A percentile compares a stretch with the other conserved stretches of the same genome.
phyloP scores from a whole-genome alignment of 2,329 filamentous ascomycete genomes.

The Metarhizium guizhouense region DNA sequence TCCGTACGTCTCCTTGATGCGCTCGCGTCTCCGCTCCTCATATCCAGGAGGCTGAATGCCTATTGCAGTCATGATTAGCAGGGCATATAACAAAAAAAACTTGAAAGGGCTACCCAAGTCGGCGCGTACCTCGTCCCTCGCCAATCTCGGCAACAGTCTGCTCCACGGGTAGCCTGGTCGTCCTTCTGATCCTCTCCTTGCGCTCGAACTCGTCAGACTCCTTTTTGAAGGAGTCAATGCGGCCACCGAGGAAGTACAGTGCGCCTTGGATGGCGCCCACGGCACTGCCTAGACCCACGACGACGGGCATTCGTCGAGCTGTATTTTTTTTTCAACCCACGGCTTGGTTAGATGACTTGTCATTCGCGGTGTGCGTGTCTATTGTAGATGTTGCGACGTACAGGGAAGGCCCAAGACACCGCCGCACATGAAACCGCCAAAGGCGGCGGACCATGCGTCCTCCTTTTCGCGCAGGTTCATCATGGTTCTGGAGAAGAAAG shows the following conservation, averaged over 20 bases:
- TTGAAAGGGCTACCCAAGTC: neutral
- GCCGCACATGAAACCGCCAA: constrained; percentile 71
- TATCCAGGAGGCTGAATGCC: constrained; percentile 76
- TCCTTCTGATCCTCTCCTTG: constrained; percentile 66
- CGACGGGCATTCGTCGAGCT: constrained; percentile 52
- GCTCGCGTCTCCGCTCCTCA: constrained; percentile 71
- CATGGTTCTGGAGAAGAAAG: constrained; percentile 65
- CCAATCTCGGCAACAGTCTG: constrained; percentile 76
- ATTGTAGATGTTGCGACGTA: constrained; percentile 32
- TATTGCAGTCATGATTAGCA: constrained; percentile 24
- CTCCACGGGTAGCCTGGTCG: constrained; percentile 63
- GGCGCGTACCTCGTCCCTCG: constrained; percentile 69
- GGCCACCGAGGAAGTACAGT: constrained; percentile 60
- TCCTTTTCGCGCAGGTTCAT: constrained; percentile 83
- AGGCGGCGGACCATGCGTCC: constrained; percentile 63
- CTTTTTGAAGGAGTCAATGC: constrained; percentile 42
- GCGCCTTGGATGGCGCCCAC: constrained; percentile 50
- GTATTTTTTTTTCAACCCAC: neutral
- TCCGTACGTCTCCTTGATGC: constrained; percentile 80
- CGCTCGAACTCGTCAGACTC: constrained; percentile 63
- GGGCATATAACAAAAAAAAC: neutral
- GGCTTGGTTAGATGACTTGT: neutral
- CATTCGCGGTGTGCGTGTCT: too few relatives aligned
- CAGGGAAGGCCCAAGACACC: constrained; percentile 62
- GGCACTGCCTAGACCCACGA: constrained; percentile 56